Evolutionary conservation across 805 yeast genomes (phyloP).

Genomic region (Starmera pachycereana): DNA sequence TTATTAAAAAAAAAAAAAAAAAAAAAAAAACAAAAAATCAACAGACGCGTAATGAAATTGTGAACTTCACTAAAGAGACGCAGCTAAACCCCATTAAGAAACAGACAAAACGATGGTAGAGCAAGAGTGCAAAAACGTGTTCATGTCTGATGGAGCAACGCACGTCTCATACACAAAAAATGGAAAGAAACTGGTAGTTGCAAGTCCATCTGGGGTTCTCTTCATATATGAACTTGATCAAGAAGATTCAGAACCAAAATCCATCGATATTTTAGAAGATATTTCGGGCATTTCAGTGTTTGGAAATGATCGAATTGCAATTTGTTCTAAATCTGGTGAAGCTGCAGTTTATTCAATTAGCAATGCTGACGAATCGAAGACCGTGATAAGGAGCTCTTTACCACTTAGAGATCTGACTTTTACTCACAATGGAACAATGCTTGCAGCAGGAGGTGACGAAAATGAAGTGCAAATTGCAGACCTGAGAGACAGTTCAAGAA

Average conservation of each 20-base stretch:
- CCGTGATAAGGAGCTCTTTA: conserved; percentile 14
- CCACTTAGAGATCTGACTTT: conserved; percentile 41
- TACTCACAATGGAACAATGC: conserved; percentile 51
- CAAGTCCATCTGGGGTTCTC: conserved; percentile 14
- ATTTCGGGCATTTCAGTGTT: conserved; percentile 10
- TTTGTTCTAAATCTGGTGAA: conserved; percentile 15
- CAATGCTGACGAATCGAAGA: conserved; percentile 3
- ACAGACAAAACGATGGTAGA: conserved; percentile 5
- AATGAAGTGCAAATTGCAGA: conserved; percentile 42
- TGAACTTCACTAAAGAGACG: neutral
- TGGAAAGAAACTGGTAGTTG: conserved; percentile 14
- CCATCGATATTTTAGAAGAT: conserved; percentile 15
- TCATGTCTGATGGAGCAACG: conserved; percentile 16
- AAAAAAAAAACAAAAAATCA: too few relatives aligned
- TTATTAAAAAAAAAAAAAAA: too few relatives aligned
- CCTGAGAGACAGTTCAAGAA: conserved; percentile 17
- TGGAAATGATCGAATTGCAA: conserved; percentile 11
- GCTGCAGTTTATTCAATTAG: conserved; percentile 15
- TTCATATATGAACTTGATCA: conserved; percentile 10
- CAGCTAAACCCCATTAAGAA: too few relatives aligned
- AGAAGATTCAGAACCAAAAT: conserved; percentile 16
- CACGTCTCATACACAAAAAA: conserved; percentile 8
- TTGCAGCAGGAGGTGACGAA: conserved; percentile 60
- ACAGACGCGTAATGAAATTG: too few relatives aligned
- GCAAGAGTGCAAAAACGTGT: conserved; percentile 11